Evolutionary conservation across 345 rosid species (phyloP), one percentile per base, ranked within the genome.

Genomic region (Eucalyptus polyanthemos): DNA sequence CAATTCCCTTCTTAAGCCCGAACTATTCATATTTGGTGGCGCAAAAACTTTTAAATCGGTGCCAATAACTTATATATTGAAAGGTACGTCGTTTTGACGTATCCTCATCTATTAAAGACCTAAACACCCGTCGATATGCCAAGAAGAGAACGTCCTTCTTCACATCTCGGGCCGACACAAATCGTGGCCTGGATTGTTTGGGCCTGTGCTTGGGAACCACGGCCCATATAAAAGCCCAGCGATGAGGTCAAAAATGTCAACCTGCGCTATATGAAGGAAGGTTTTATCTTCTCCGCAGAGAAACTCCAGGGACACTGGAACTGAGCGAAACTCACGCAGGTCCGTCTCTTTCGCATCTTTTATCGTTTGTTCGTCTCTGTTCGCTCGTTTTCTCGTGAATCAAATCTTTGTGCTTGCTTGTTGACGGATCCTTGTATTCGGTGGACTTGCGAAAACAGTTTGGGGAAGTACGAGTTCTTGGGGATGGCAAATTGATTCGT

Each of bases 261-360:
- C 6, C 44, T 3, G 24, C 80, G 80, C 44, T 6, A 5, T 69
- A 9, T 31, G 17, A 17, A 34, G 42, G 24, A 9, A 34, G 24
- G 76, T 34, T 9, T 2, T 4, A 2, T 69, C 12, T 37, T 16
- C 24, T 5, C 1, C n/a, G n/a, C n/a, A n/a, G n/a, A n/a, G n/a
- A n/a, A n/a, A n/a, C n/a, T n/a, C n/a, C n/a, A n/a, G n/a, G n/a
- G n/a, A n/a, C n/a, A n/a, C n/a, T n/a, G n/a, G n/a, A n/a, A n/a
- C n/a, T n/a, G n/a, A n/a, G n/a, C n/a, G n/a, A n/a, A n/a, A n/a
- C n/a, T n/a, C n/a, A n/a, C 4, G 22, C 22, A 9, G 7, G 80
- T 69, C 40, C 21, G 40, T 67, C 76, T n/a, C 40, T n/a, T 67
- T 67, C 76, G 9, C 10, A 54, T 54, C 2, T 54, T 54, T 54